Evolutionary conservation across 257 asterid species (phyloP).

Genomic region (Ehretia macrophylla): DNA sequence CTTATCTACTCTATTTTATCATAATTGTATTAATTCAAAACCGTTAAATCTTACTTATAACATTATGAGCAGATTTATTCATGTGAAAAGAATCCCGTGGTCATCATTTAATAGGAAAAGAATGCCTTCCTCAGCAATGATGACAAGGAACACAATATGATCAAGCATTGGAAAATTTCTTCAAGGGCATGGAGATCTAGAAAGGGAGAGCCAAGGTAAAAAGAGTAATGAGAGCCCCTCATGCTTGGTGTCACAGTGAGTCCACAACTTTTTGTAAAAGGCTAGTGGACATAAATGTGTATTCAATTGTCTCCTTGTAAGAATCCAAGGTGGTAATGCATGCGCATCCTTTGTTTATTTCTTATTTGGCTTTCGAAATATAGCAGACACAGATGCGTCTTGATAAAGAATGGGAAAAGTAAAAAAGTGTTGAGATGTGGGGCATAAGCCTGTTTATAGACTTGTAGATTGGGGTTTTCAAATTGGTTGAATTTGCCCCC

Average conservation of each 20-base stretch:
- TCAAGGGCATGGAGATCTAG: too few relatives aligned
- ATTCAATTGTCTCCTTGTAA: neutral
- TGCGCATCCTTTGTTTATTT: neutral
- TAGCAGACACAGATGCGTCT: neutral
- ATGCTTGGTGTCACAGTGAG: neutral
- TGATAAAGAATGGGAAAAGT: neutral
- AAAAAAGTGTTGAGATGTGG: too few relatives aligned
- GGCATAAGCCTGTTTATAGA: too few relatives aligned
- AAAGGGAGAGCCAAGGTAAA: neutral
- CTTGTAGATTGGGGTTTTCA: too few relatives aligned
- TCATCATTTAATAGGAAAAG: neutral
- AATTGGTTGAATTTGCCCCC: too few relatives aligned
- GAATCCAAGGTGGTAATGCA: constrained; percentile 11
- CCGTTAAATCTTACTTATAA: too few relatives aligned
- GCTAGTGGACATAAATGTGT: neutral
- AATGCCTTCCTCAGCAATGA: neutral
- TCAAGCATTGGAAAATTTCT: neutral
- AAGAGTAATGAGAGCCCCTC: neutral
- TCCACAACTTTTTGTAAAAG: neutral
- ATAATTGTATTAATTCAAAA: too few relatives aligned
- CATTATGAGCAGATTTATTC: too few relatives aligned
- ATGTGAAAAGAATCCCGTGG: neutral
- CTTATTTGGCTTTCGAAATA: neutral
- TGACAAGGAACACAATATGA: neutral
- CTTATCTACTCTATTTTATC: too few relatives aligned